Evolutionary conservation across 208 protist species (phyloP).

Genomic region (Leishmania amazonensis): DNA sequence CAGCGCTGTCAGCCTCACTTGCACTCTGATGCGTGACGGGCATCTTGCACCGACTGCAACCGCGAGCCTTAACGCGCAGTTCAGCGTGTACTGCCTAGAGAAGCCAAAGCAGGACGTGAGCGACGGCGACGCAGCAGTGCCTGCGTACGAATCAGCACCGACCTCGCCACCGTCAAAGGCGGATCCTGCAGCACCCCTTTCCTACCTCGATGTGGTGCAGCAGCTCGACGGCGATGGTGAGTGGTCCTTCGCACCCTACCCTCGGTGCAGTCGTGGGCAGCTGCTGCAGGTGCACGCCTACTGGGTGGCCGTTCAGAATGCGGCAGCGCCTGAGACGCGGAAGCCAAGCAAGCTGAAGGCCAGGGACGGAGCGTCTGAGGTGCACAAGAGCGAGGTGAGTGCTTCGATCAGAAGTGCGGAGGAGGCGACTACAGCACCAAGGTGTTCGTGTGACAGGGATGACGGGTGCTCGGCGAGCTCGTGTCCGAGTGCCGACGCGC

Average conservation of each 20-base stretch:
- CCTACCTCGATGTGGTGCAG: slow-evolving; percentile 22
- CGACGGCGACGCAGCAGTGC: background rate
- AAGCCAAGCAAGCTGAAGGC: too few species aligned
- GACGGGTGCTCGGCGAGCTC: background rate
- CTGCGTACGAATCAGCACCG: background rate
- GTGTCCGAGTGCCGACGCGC: background rate
- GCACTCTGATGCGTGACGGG: background rate
- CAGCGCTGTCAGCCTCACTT: background rate
- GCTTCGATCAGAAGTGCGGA: background rate
- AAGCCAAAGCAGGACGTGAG: slow-evolving; percentile 3
- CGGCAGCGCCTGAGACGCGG: background rate
- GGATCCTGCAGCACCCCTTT: slow-evolving; percentile 1
- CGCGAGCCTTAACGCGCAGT: background rate
- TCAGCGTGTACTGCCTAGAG: slow-evolving; percentile 6
- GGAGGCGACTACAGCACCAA: background rate
- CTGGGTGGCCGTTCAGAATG: slow-evolving; percentile 30
- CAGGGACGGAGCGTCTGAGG: background rate
- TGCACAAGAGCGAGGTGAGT: background rate
- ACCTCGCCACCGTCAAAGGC: background rate
- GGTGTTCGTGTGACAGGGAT: background rate
- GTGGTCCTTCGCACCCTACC: slow-evolving; percentile 63
- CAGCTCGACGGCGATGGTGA: slow-evolving; percentile 3
- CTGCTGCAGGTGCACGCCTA: slow-evolving; percentile 58
- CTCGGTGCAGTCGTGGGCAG: slow-evolving; percentile 44
- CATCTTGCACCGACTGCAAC: background rate